phyloP scores from a whole-genome alignment of 768 basidiomycete genomes.

The Auriscalpium orientale region DNA sequence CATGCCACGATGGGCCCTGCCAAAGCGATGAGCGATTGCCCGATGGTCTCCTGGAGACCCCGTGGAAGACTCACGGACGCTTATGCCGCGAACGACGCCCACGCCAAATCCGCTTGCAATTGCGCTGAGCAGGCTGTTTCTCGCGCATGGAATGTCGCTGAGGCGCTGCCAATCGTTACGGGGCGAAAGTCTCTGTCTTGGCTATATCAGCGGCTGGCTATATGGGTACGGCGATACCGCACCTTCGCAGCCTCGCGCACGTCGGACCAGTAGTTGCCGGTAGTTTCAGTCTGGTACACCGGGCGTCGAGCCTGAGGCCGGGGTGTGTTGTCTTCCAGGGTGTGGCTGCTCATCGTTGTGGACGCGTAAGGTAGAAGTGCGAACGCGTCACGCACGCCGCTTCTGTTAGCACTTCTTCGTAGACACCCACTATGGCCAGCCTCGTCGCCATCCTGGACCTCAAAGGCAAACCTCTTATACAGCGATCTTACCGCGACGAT shows the following conservation, averaged over 20 bases:
- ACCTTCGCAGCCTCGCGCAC: slow-evolving; percentile 29
- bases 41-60: neutral
- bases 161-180: slow-evolving; percentile 52
- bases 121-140: slow-evolving; percentile 66
- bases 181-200: slow-evolving; percentile 40
- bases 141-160: slow-evolving; percentile 67
- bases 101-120: slow-evolving; percentile 77
- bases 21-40: neutral
- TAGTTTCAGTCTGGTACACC: slow-evolving; percentile 25
- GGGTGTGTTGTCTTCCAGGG: too few species aligned
- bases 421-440: slow-evolving; percentile 36
- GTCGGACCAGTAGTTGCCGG: slow-evolving; percentile 27
- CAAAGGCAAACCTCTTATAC: slow-evolving; percentile 97
- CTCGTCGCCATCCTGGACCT: slow-evolving; percentile 94
- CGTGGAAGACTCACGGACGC: slow-evolving; percentile 40
- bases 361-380: too few species aligned
- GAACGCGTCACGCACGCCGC: too few species aligned
- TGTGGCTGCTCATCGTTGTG: too few species aligned
- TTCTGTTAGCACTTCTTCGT: too few species aligned
- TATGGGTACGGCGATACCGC: neutral
- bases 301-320: neutral
- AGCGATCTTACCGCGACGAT: slow-evolving; percentile 94
- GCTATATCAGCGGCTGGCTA: neutral
- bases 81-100: slow-evolving; percentile 64
- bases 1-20: slow-evolving; percentile 59